Evolutionary conservation across 1,284 basidiomycete genomes (phyloP), one percentile per base, ranked within the genome.

Genomic region (Irpex sp.): DNA sequence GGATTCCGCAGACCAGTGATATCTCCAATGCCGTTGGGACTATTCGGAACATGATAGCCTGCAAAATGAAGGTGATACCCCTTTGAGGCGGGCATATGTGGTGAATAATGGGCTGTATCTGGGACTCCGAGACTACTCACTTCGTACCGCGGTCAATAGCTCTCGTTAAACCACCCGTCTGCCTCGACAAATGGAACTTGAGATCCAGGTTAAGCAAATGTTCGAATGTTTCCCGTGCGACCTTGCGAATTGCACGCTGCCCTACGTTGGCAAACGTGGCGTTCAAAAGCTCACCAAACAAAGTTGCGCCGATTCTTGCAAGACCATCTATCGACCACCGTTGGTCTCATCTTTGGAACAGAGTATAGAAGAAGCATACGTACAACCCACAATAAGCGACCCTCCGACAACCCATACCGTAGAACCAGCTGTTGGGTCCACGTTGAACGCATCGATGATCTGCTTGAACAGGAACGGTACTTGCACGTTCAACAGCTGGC

Each of bases 131-230:
- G 7, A 40, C 36, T 11, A 74, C 83, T 72, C 69, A 96, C 94
- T 97, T 99, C 21, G 97, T 98, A 26, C 97, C 97, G 7, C 97
- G 84, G 75, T 99, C 97, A 70, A 99, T 99, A 4, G 97, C 97
- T 31, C 97, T 81, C 0, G 96, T 98, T 51, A 99, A 80, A 5
- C 97, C 97, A 48, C 97, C 97, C 0, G 97, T 99, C 73, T 98
- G 97, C 26, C 97, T 81, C 15, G 92, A 89, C 21, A 99, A 82
- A 73, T 99, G 97, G 77, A 98, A 99, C 65, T 87, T 89, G 74
- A 98, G 85, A 72, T 98, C 94, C 70, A 99, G 85, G 69, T 92
- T 85, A 66, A 99, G 83, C 0, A 99, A 79, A 73, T 99, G 97
- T 61, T 93, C 89, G 68, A 99, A 99, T 0, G 97, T 98, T 68